Conservation (phyloP, 805 yeast genomes). For the Candida loeiensis region DNA sequence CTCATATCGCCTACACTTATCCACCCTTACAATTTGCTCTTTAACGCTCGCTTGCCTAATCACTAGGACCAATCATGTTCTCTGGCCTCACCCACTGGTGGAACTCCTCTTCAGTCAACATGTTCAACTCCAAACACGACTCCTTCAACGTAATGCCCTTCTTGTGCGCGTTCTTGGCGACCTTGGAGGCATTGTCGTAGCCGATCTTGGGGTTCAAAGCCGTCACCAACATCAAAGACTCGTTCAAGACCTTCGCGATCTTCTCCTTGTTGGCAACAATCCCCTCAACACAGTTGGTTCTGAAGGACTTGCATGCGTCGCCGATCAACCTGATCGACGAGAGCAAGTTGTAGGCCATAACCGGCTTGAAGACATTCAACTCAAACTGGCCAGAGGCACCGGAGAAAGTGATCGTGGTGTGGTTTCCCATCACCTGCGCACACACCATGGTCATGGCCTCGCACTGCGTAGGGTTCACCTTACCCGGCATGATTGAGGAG, state of each 20-base stretch:
- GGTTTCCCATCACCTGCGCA: constrained; percentile 39
- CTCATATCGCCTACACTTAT: background rate
- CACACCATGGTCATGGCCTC: constrained; percentile 42
- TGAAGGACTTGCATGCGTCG: constrained; percentile 33
- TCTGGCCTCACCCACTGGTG: constrained; percentile 41
- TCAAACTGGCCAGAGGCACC: constrained; percentile 42
- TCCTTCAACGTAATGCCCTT: constrained; percentile 38
- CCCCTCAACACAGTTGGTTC: constrained; percentile 37
- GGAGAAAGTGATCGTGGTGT: constrained; percentile 36
- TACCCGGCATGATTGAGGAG: constrained; percentile 42
- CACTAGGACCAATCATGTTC: constrained; percentile 38
- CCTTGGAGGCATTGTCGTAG: constrained; percentile 38
- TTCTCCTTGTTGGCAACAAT: constrained; percentile 35
- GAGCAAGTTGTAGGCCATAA: constrained; percentile 35
- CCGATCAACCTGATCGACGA: constrained; percentile 33
- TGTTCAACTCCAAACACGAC: constrained; percentile 34
- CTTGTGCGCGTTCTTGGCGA: constrained; percentile 40
- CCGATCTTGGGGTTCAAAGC: constrained; percentile 41
- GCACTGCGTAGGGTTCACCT: constrained; percentile 40
- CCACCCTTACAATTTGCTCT: background rate
- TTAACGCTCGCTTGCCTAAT: background rate
- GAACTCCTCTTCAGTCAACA: constrained; percentile 32
- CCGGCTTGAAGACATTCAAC: constrained; percentile 40
- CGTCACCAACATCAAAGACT: constrained; percentile 40
- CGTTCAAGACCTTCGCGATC: constrained; percentile 34